A percentile compares a stretch with the other conserved stretches of the same genome.
Evolutionary conservation across 345 rosid species (phyloP).

Genomic region (Eucalyptus marginata): DNA sequence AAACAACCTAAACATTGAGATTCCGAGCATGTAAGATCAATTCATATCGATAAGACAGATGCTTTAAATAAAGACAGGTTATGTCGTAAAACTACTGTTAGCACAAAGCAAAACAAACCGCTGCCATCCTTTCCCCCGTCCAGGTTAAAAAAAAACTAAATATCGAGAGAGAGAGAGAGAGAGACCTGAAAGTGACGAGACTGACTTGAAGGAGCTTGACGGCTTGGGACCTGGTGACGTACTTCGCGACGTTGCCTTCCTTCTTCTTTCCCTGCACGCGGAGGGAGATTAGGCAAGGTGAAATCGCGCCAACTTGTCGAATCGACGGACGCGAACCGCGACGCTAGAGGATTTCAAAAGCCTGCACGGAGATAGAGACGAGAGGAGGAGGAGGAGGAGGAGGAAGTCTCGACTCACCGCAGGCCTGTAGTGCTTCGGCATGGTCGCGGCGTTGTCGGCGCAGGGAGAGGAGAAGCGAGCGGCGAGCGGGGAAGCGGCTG

Average conservation of each 20-base stretch:
- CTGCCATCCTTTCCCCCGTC: not conserved
- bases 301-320: not conserved
- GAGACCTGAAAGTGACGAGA: conserved; percentile 60
- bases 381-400: not conserved
- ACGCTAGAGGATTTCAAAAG: not conserved
- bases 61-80: not conserved
- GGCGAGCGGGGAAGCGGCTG: not conserved
- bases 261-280: conserved; percentile 78
- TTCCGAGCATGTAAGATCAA: not conserved
- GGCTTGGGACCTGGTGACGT: conserved; percentile 83
- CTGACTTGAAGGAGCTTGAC: conserved; percentile 71
- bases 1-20: not conserved
- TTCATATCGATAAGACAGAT: not conserved
- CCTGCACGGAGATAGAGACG: not conserved
- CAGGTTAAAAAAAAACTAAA: not conserved
- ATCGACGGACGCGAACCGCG: not conserved
- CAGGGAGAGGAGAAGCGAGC: not conserved
- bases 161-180: not conserved
- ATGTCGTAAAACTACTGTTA: not conserved
- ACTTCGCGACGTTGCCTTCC: conserved; percentile 91
- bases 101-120: not conserved
- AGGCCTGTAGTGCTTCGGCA: conserved; percentile 87
- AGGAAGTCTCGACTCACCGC: conserved; percentile 27
- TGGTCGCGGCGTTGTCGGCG: not conserved
- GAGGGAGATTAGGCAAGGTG: not conserved